Evolutionary conservation across 805 yeast genomes (phyloP), one percentile per base, ranked within the genome.

Genomic region (Ogataea salicorniae): DNA sequence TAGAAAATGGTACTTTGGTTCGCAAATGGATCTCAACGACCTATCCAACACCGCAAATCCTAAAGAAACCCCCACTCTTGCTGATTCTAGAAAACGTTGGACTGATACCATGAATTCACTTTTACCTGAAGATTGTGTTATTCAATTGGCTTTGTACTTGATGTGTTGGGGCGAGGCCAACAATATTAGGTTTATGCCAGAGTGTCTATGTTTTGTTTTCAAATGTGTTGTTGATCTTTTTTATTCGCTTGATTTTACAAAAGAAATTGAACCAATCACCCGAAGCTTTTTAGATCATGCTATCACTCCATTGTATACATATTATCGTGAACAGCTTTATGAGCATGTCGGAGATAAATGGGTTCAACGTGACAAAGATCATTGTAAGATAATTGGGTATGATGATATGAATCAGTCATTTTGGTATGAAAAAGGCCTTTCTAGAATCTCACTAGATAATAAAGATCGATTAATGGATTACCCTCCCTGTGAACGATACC

Each of bases 121-220:
- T 40, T 61, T 77, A 0, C 73, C 84, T 1, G 68, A 71, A 26
- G 87, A 82, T 46, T 74, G 81, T 48, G 69, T 80, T 3, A 67
- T 73, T 15, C 96, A 89, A 52, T 54, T 89, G 16, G 80, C 87
- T 0, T 64, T 89, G 7, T 90, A 82, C 58, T 70, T 89, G 13
- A 63, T 87, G 46, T 78, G 87, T 52, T 89, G 97, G 97, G 95
- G 96, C 0, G 97, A 89, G 61, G 89, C 96, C 0, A 87, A 86
- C 59, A 90, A 87, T 56, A 61, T 89, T 2, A 73, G 97, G 52
- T 89, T 86, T 57, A 83, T 89, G 81, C 96, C 97, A 0, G 97
- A 89, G 60, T 87, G 95, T 57, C 61, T 89, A 20, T 87, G 95
- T 51, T 89, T 90, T 55, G 78, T 89, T 23, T 88, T 83, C 70